phyloP scores from a whole-genome alignment of 176 grass and related monocot species.

The Typha latifolia region DNA sequence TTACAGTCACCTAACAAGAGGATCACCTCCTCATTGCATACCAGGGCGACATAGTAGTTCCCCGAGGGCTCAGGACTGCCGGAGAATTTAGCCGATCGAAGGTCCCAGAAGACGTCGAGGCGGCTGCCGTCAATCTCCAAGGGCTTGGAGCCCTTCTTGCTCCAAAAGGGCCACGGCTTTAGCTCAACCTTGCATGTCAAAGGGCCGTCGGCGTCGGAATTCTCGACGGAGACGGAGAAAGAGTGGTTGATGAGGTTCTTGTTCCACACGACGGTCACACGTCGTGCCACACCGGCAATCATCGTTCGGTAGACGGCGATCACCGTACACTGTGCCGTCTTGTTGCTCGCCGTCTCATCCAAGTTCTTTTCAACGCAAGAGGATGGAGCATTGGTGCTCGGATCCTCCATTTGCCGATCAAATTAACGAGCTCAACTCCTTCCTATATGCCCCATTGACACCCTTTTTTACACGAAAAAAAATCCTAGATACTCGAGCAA shows the following conservation, averaged over 20 bases:
- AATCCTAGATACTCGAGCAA: too few species aligned
- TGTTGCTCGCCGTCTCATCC: conserved; percentile 35
- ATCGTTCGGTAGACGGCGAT: conserved; percentile 45
- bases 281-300: conserved; percentile 39
- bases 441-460: too few species aligned
- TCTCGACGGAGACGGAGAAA: conserved; percentile 68
- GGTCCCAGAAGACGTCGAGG: conserved; percentile 79
- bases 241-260: conserved; percentile 91
- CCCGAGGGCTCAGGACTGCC: conserved; percentile 48
- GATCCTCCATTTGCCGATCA: not conserved
- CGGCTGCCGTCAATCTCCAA: conserved; percentile 46
- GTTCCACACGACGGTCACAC: conserved; percentile 58
- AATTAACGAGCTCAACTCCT: too few species aligned
- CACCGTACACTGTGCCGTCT: conserved; percentile 55
- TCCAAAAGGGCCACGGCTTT: conserved; percentile 95
- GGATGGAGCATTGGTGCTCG: not conserved
- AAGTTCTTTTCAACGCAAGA: not conserved
- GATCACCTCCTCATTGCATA: conserved; percentile 59
- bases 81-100: conserved; percentile 70
- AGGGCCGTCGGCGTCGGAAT: conserved; percentile 7
- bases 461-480: too few species aligned
- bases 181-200: conserved; percentile 74
- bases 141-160: conserved; percentile 73
- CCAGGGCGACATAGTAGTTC: conserved; percentile 58
- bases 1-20: conserved; percentile 62